These are phyloP conservation scores for Xylariaceae sp. DNA, from an alignment of 2,329 filamentous ascomycete species.

Conservation along the genomic window DNA sequence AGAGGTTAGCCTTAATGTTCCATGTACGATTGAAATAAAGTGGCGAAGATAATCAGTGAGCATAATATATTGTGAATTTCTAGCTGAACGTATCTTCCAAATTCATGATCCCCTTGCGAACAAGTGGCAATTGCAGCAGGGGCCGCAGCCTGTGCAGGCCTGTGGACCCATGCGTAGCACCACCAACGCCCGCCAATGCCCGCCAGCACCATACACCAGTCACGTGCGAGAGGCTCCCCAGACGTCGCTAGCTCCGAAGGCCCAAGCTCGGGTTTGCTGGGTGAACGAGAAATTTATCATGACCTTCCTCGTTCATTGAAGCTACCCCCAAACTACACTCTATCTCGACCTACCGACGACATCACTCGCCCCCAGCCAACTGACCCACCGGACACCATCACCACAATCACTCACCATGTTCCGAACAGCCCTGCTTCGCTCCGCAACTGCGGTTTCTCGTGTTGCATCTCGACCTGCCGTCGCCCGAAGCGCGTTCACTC, in stretches of 20 bases:
- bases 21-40: too few relatives aligned
- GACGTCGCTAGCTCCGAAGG: slow-evolving; percentile 19
- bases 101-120: too few relatives aligned
- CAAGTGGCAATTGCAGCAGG: too few relatives aligned
- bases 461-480: slow-evolving; percentile 50
- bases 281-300: slow-evolving; percentile 33
- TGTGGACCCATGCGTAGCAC: too few relatives aligned
- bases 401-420: slow-evolving; percentile 62
- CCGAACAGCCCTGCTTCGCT: slow-evolving; percentile 79
- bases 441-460: slow-evolving; percentile 58
- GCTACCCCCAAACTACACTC: slow-evolving; percentile 10
- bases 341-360: slow-evolving; percentile 8
- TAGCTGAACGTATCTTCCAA: too few relatives aligned
- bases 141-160: too few relatives aligned
- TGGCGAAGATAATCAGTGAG: too few relatives aligned
- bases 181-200: too few relatives aligned
- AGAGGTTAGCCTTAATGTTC: too few relatives aligned
- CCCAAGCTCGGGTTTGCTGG: slow-evolving; percentile 19
- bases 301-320: slow-evolving; percentile 16
- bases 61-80: too few relatives aligned
- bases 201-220: not conserved
- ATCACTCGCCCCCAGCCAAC: slow-evolving; percentile 7
- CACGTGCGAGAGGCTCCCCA: slow-evolving; percentile 13
- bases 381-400: slow-evolving; percentile 3
- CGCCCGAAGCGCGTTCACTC: slow-evolving; percentile 25